Evolutionary conservation across 768 basidiomycete genomes (phyloP).

Genomic region (Serendipita indica): DNA sequence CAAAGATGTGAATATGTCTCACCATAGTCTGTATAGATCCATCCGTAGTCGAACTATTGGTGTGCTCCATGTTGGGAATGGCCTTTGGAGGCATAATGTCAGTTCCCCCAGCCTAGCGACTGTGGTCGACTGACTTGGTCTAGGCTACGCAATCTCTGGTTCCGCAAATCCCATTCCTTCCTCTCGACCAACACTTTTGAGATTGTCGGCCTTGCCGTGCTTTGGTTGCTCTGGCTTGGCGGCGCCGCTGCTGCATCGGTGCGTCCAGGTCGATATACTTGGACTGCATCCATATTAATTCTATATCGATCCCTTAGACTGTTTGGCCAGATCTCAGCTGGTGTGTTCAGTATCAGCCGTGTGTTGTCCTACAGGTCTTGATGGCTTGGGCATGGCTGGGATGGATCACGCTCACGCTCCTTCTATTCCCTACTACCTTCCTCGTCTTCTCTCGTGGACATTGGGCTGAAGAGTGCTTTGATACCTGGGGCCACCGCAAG

Average conservation of each 20-base stretch:
- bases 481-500: not conserved
- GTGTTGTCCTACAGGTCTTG: slow-evolving; percentile 52
- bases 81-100: slow-evolving; percentile 18
- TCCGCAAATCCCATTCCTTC: slow-evolving; percentile 6
- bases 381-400: slow-evolving; percentile 65
- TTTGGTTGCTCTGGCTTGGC: slow-evolving; percentile 23
- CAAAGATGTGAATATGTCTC: not conserved
- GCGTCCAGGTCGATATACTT: slow-evolving; percentile 1
- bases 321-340: slow-evolving; percentile 51
- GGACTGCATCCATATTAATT: not conserved
- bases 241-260: slow-evolving; percentile 20
- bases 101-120: slow-evolving; percentile 5
- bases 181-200: slow-evolving; percentile 16
- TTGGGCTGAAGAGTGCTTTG: not conserved
- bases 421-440: slow-evolving; percentile 10
- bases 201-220: slow-evolving; percentile 15
- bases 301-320: slow-evolving; percentile 12
- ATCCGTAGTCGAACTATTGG: slow-evolving; percentile 21
- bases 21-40: slow-evolving; percentile 16
- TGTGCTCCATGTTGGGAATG: slow-evolving; percentile 18
- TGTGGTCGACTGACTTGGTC: not conserved
- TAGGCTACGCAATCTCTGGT: slow-evolving; percentile 11
- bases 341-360: slow-evolving; percentile 43
- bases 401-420: slow-evolving; percentile 39
- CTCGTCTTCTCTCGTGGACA: not conserved